Evolutionary conservation across 495 filamentous ascomycete genomes (phyloP).

Genomic region (Monascus purpureus): DNA sequence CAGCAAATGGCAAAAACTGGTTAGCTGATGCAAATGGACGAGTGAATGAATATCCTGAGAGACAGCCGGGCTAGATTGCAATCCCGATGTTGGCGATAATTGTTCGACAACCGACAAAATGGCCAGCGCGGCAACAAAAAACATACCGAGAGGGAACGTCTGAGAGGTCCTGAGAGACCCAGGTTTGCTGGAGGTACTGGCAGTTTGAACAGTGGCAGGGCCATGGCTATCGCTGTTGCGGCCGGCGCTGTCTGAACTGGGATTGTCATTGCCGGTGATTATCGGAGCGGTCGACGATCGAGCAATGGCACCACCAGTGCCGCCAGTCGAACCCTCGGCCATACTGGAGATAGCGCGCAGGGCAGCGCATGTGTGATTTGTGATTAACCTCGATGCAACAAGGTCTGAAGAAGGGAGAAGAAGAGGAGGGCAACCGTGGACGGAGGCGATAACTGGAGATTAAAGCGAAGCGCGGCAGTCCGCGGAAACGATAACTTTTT

Average conservation of each 20-base stretch:
- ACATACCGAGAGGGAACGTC: conserved; percentile 14
- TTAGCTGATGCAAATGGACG: too few relatives aligned
- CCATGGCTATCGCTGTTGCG: neutral
- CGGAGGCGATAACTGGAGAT: too few relatives aligned
- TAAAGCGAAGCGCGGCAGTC: too few relatives aligned
- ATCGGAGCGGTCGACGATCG: conserved; percentile 6
- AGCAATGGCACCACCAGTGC: conserved; percentile 5
- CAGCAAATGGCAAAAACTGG: too few relatives aligned
- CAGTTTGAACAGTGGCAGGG: neutral
- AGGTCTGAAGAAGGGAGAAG: conserved; percentile 1
- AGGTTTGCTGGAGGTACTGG: conserved; percentile 4
- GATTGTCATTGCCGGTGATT: conserved; percentile 4
- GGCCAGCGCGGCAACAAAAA: too few relatives aligned
- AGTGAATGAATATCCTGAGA: too few relatives aligned
- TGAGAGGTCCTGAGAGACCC: conserved; percentile 8
- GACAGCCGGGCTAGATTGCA: too few relatives aligned
- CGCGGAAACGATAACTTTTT: too few relatives aligned
- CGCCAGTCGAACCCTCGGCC: conserved; percentile 16
- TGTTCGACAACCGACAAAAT: too few relatives aligned
- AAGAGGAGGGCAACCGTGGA: conserved; percentile 1
- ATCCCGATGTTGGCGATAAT: too few relatives aligned
- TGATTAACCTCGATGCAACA: conserved; percentile 1
- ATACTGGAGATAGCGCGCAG: conserved; percentile 10
- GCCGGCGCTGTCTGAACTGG: too few relatives aligned
- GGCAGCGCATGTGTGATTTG: conserved; percentile 8